Base-by-base conservation (phyloP, 2,329 filamentous ascomycete species). In the Calonectria multiphialidica region DNA sequence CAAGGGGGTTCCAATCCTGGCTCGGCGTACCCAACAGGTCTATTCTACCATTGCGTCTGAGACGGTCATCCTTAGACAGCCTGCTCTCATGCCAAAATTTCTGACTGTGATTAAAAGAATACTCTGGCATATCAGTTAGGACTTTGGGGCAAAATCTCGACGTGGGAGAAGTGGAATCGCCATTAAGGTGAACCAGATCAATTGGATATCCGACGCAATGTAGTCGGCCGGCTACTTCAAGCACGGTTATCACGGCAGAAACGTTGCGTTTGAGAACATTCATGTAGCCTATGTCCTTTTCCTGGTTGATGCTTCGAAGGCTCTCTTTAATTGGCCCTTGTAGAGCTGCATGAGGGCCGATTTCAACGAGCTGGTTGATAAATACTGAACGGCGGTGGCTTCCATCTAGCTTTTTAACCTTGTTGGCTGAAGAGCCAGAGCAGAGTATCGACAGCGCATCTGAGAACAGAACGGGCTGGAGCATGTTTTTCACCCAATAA, bases 261-360 rank as follows among this genome's bases (percentile, higher is more conserved):
- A n/a, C 7, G 5, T 61, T 49, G n/a, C 66, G 66, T 18, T 49
- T 50, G 16, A 68, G 53, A 21, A 42, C 25, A n/a, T 16, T n/a
- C 2, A 30, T 40, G 12, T 66, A 66, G 6, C 45, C 53, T 2
- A 57, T 57, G 30, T 57, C 15, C 25, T 33, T n/a, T 13, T 63
- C 40, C 7, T 44, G 59, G 16, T 45, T 40, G 15, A 35, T 57
- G 18, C 23, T 23, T n/a, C 21, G 61, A 23, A 64, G 25, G 21
- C 18, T 49, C 23, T 55, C 28, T 12, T 37, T 44, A 23, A 71
- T 66, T n/a, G 68, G 68, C 1, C 68, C 68, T 2, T 35, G 23
- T 3, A 71, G 53, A 2, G 63, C 50, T n/a, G 40, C 21, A 33
- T 71, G 68, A 23, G 68, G 62, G n/a, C 68, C 62, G 50, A 71